A percentile compares a stretch with the other conserved stretches of the same genome.
These are phyloP conservation scores for Juglanconis sp. DNA, from an alignment of 2,329 filamentous ascomycete species.

Conservation along the genomic window DNA sequence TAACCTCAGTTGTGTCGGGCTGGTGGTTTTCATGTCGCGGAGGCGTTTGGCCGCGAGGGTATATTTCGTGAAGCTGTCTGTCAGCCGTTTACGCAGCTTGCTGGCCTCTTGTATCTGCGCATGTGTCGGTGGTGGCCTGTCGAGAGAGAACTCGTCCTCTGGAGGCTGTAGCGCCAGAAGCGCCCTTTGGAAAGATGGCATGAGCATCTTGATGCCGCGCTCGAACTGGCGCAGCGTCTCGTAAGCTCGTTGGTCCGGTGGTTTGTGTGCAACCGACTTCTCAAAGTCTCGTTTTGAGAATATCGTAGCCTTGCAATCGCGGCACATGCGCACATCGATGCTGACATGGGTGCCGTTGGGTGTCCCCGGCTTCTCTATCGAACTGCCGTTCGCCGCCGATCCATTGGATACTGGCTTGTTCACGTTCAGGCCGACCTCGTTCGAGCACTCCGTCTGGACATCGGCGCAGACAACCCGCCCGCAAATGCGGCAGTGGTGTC, in stretches of 20 bases:
- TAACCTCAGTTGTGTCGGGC: conserved; percentile 67
- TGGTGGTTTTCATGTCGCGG: conserved; percentile 72
- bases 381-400: conserved; percentile 15
- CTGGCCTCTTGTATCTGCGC: conserved; percentile 79
- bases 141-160: conserved; percentile 31
- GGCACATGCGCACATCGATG: conserved; percentile 87
- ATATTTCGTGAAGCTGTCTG: conserved; percentile 86
- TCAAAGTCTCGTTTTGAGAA: conserved; percentile 73
- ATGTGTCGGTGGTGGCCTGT: conserved; percentile 46
- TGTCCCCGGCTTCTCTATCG: conserved; percentile 40
- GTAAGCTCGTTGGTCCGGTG: conserved; percentile 76
- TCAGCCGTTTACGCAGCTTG: conserved; percentile 84
- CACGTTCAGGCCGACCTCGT: conserved; percentile 77
- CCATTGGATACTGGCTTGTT: conserved; percentile 23
- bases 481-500: conserved; percentile 93
- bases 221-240: conserved; percentile 84
- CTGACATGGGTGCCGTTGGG: conserved; percentile 50
- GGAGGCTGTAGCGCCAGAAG: conserved; percentile 66
- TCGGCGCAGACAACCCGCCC: conserved; percentile 92
- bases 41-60: conserved; percentile 77
- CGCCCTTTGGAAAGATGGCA: conserved; percentile 81
- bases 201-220: conserved; percentile 74
- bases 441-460: conserved; percentile 77
- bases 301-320: conserved; percentile 69
- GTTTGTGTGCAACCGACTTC: conserved; percentile 63